A percentile compares a stretch with the other conserved stretches of the same genome.
phyloP scores from a whole-genome alignment of 805 yeast genomes.

The Danielia oregonensis region DNA sequence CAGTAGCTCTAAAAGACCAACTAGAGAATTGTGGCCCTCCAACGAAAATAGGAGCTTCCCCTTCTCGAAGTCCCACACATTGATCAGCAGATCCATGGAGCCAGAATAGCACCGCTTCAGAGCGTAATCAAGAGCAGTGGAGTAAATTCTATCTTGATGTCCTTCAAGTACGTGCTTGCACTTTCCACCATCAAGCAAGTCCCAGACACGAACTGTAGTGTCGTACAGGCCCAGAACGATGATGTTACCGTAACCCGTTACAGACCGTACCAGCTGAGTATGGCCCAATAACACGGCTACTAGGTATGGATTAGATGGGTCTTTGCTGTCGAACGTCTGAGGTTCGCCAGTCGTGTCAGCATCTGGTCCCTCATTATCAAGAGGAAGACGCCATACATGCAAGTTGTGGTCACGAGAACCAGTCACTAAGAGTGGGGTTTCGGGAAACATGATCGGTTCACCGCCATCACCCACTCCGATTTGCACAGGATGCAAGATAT shows the following conservation, averaged over 20 bases:
- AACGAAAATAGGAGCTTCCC: conserved; percentile 68
- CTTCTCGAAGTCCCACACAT: conserved; percentile 82
- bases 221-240: conserved; percentile 91
- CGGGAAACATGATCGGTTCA: conserved; percentile 52
- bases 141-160: conserved; percentile 83
- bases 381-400: conserved; percentile 56
- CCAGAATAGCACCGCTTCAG: conserved; percentile 85
- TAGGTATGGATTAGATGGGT: conserved; percentile 20
- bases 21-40: conserved; percentile 86
- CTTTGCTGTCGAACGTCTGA: conserved; percentile 34
- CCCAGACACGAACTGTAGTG: conserved; percentile 90
- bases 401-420: conserved; percentile 45
- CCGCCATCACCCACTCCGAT: conserved; percentile 63
- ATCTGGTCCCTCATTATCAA: conserved; percentile 33
- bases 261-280: conserved; percentile 77
- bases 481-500: conserved; percentile 65
- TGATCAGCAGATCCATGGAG: conserved; percentile 82
- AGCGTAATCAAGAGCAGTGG: conserved; percentile 76
- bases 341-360: conserved; percentile 32
- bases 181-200: conserved; percentile 59
- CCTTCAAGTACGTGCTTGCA: conserved; percentile 76
- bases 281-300: conserved; percentile 43
- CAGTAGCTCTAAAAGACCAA: conserved; percentile 78
- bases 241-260: conserved; percentile 79
- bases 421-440: conserved; percentile 58